These are phyloP conservation scores for Limnanthes douglasii DNA, from an alignment of 345 rosid species.

Conservation along the genomic window DNA sequence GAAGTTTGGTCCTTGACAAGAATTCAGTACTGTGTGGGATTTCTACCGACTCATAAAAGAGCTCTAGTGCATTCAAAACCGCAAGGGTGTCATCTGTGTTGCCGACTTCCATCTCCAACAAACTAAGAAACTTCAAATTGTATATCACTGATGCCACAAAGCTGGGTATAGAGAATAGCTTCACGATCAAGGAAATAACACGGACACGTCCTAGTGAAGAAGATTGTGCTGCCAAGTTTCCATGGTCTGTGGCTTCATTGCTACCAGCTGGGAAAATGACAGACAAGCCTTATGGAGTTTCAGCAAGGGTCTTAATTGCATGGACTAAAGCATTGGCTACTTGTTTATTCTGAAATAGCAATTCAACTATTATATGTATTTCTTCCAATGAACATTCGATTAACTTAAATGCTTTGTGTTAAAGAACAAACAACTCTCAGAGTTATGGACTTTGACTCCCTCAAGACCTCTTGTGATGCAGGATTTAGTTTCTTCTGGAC, in stretches of 20 bases:
- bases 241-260: slow-evolving; percentile 42
- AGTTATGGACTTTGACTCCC: too few species aligned
- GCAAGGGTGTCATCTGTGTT: slow-evolving; percentile 53
- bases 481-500: too few species aligned
- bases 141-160: slow-evolving; percentile 47
- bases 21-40: slow-evolving; percentile 60
- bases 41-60: slow-evolving; percentile 66
- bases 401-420: too few species aligned
- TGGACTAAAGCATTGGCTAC: too few species aligned
- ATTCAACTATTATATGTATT: too few species aligned
- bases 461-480: too few species aligned
- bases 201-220: slow-evolving; percentile 74
- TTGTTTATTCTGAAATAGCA: too few species aligned
- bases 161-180: slow-evolving; percentile 66
- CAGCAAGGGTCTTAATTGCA: too few species aligned
- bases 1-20: slow-evolving; percentile 48
- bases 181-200: slow-evolving; percentile 70
- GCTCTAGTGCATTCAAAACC: slow-evolving; percentile 61
- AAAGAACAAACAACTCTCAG: too few species aligned
- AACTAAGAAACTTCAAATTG: slow-evolving; percentile 48
- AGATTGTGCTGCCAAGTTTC: slow-evolving; percentile 42
- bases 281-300: too few species aligned
- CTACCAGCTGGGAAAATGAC: slow-evolving; percentile 43
- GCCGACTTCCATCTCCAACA: slow-evolving; percentile 62
- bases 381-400: too few species aligned